Base-by-base conservation (phyloP, 2,329 filamentous ascomycete genomes). In the Penicillium capsulatum region DNA sequence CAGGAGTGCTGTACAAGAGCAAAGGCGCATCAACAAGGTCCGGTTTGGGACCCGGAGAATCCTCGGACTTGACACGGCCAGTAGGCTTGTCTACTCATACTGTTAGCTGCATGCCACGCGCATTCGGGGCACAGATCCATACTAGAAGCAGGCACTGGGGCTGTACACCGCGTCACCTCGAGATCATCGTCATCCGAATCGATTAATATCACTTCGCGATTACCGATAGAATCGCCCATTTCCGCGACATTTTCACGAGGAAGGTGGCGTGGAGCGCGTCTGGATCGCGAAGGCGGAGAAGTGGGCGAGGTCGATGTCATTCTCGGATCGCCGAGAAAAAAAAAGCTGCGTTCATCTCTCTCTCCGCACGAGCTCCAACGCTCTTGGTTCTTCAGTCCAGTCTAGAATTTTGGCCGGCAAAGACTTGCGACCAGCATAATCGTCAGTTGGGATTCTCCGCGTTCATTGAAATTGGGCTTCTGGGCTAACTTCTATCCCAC, bases 141-240 rank as follows among this genome's bases (percentile, higher is more conserved):
- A 55, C 53, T 37, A 13, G 30, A 35, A 10, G 22, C 17, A 10
- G 35, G 22, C 9, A 42, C 29, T 4, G 42, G 17, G 7, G 29
- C 31, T n/a, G 31, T 34, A 42, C 46, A 52, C 34, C 55, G 44
- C 10, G 68, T 61, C 24, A 66, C 64, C 24, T 74, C 68, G 30
- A 74, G 57, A 28, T 71, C 71, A 42, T 70, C 66, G 40, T 71
- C 53, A 17, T 63, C 61, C 3, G 57, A 58, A 36, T 60, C 56
- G 29, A 59, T 49, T 1, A 48, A 55, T 7, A 57, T 55, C 17
- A 50, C 45, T 35, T 63, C 60, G 1, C 50, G 47, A 16, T 50
- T 31, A 16, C 55, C 15, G 2, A 26, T 22, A 6, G 29, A 17
- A 15, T 32, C 27, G 1, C 30, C 30, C 50, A 55, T 55, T 4